phyloP scores from a whole-genome alignment of 345 rosid species.

The Lepidium sativum region DNA sequence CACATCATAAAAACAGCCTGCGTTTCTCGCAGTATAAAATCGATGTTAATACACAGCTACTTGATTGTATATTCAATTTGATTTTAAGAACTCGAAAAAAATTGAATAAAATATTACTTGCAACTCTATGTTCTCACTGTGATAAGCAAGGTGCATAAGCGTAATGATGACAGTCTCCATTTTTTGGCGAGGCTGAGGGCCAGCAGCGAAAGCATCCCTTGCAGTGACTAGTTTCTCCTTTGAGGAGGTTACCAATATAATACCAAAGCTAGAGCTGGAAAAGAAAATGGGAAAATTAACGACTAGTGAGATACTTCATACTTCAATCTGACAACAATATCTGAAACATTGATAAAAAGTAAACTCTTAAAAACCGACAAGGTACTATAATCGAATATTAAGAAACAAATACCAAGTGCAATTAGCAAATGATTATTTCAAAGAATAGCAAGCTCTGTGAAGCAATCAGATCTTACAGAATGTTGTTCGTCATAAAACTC shows the following conservation, averaged over 20 bases:
- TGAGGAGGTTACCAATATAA: conserved; percentile 48
- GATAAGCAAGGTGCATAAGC: conserved; percentile 83
- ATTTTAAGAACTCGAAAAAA: not conserved
- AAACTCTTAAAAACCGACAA: not conserved
- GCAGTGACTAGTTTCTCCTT: conserved; percentile 66
- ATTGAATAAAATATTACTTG: conserved; percentile 40
- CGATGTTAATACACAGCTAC: not conserved
- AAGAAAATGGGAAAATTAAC: not conserved
- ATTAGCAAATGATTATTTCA: not conserved
- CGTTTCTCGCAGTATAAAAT: conserved; percentile 12
- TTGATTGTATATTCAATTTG: not conserved
- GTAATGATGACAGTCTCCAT: conserved; percentile 73
- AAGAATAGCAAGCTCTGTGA: not conserved
- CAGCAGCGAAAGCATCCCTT: conserved; percentile 61
- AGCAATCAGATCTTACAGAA: conserved; percentile 3
- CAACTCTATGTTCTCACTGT: conserved; percentile 76
- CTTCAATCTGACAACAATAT: not conserved
- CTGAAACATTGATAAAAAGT: not conserved
- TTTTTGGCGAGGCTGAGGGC: conserved; percentile 57
- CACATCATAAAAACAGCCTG: conserved; percentile 93
- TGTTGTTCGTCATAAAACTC: not conserved
- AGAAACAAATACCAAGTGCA: not conserved
- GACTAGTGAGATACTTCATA: not conserved
- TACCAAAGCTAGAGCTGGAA: conserved; percentile 74
- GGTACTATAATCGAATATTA: not conserved